These are phyloP conservation scores for Pogostemon cablin DNA, from an alignment of 257 asterid species.

Conservation along the genomic window DNA sequence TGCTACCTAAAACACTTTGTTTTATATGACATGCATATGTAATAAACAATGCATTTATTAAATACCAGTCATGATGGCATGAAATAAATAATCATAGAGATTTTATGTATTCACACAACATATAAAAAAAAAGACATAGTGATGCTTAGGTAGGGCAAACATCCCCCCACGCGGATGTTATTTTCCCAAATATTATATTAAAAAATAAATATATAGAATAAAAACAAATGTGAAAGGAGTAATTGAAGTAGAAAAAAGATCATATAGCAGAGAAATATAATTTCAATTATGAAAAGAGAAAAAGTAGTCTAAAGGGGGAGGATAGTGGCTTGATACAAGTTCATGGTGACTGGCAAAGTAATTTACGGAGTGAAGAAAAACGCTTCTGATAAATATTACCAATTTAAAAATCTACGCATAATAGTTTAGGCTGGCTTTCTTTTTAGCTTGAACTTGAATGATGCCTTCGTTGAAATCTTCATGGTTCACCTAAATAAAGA, in stretches of 20 bases:
- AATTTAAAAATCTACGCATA: slow-evolving; percentile 53
- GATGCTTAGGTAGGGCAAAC: too few relatives aligned
- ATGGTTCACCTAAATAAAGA: slow-evolving; percentile 68
- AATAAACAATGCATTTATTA: too few relatives aligned
- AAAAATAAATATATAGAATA: too few relatives aligned
- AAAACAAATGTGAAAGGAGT: background rate
- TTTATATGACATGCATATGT: too few relatives aligned
- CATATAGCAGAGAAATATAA: background rate
- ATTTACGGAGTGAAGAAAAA: background rate
- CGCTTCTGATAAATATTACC: background rate
- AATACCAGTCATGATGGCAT: too few relatives aligned
- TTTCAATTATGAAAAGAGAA: background rate
- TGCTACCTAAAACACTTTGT: too few relatives aligned
- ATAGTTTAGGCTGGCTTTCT: slow-evolving; percentile 89
- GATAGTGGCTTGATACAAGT: background rate
- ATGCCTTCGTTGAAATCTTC: slow-evolving; percentile 97
- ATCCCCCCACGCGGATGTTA: too few relatives aligned
- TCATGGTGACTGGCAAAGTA: background rate
- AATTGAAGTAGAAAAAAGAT: background rate
- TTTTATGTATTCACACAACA: too few relatives aligned
- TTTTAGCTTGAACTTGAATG: slow-evolving; percentile 95
- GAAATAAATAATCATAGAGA: too few relatives aligned
- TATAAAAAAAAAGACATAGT: too few relatives aligned
- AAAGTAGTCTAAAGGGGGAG: background rate
- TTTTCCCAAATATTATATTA: too few relatives aligned